A percentile compares a stretch with the other conserved stretches of the same genome.
phyloP scores from a whole-genome alignment of 305 asterid genomes.

The Nicotiana rustica region DNA sequence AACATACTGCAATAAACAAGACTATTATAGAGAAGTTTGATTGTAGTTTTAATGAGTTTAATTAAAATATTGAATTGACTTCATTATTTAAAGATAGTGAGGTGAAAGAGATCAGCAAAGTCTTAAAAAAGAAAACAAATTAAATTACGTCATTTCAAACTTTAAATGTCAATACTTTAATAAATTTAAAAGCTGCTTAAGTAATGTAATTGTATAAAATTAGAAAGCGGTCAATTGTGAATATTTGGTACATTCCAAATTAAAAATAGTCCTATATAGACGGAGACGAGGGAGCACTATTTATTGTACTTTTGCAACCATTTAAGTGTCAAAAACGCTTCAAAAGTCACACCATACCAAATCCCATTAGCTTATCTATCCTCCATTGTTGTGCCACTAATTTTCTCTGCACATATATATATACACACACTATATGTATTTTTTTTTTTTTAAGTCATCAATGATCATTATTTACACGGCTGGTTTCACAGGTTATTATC shows the following conservation, averaged over 20 bases:
- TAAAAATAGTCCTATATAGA: not conserved
- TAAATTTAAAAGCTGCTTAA: too few relatives aligned
- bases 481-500: conserved; percentile 15
- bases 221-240: not conserved
- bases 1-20: too few relatives aligned
- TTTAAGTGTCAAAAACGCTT: not conserved
- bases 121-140: too few relatives aligned
- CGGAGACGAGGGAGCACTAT: not conserved
- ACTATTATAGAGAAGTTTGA: too few relatives aligned
- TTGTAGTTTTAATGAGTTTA: too few relatives aligned
- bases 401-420: not conserved
- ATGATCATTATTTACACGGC: not conserved
- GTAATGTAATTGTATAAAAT: too few relatives aligned
- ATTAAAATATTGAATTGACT: too few relatives aligned
- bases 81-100: too few relatives aligned
- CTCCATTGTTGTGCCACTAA: not conserved
- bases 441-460: not conserved
- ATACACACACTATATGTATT: not conserved
- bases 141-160: too few relatives aligned
- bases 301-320: not conserved
- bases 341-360: not conserved
- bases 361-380: not conserved
- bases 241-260: not conserved
- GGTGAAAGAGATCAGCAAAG: too few relatives aligned
- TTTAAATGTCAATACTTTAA: too few relatives aligned